Base-by-base conservation (phyloP, 257 asterid genomes). In the Galeopsis tetrahit region DNA sequence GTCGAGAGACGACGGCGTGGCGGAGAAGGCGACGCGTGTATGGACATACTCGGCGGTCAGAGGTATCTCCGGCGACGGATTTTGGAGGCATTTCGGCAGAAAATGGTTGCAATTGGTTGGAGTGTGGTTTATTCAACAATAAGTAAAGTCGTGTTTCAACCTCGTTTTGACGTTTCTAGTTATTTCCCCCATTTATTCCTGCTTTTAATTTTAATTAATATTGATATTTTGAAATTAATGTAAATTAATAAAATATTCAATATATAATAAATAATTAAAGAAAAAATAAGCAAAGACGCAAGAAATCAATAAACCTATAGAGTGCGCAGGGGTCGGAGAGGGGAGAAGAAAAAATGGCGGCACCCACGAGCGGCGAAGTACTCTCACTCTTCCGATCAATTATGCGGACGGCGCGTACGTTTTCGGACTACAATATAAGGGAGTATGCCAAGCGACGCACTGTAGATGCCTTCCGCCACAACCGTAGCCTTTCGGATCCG, bases 391-490 rank as follows among this genome's bases (percentile, higher is more conserved):
- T 83, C 80, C 90, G 97, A 62, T 88, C 99, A 4, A 74, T 94
- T 5, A 77, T 94, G 34, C 84, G 91, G 68, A 85, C 94, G 72
- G 95, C 96, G 56, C 93, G 96, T 70, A 76, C 65, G 6, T 89
- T 89, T 63, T 52, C 88, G 1, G 99, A 94, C 88, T 94, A 91
- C 88, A 94, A 94, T 79, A 70, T 91, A 2, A 73, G 96, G 75
- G 98, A 94, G 79, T 94, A 94, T 84, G 78, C 87, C 6, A 94
- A 86, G 82, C 92, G 99, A 75, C 96, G 98, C 76, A 71, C 93
- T 32, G 33, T 84, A 59, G 98, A 91, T 35, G 90, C 90, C 77
- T 94, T 94, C 77, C 95, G 93, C 68, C 89, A 83, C 39, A 85
- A 90, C 76, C 86, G 83, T 71, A 51, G 48, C 70, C 78, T 90